phyloP scores from a whole-genome alignment of 805 yeast species.

The Candida insectorum region DNA sequence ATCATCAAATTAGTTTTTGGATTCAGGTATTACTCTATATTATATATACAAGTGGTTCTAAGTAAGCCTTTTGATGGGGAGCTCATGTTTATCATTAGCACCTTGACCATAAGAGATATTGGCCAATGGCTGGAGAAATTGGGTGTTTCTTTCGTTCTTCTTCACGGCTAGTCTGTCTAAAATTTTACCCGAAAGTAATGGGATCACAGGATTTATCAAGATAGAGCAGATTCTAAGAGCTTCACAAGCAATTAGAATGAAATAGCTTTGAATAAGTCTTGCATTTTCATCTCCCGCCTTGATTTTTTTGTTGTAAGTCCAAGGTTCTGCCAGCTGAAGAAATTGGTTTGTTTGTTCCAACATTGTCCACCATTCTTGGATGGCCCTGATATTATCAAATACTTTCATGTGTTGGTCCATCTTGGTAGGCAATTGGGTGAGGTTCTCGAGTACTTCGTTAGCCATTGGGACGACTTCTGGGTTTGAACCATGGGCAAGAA shows the following conservation, averaged over 20 bases:
- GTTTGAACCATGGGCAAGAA: conserved; percentile 11
- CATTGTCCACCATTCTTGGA: conserved; percentile 56
- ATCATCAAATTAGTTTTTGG: too few species aligned
- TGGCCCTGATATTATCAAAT: conserved; percentile 55
- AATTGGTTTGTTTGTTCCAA: conserved; percentile 60
- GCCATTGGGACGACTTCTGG: conserved; percentile 12
- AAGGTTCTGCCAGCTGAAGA: conserved; percentile 71
- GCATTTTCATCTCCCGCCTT: conserved; percentile 15
- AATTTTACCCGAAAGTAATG: conserved; percentile 53
- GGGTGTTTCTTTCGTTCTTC: conserved; percentile 34
- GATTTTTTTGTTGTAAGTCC: conserved; percentile 48
- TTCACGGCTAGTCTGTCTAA: conserved; percentile 64
- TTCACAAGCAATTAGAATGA: conserved; percentile 68
- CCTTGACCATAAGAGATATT: conserved; percentile 61
- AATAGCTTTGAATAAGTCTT: conserved; percentile 36
- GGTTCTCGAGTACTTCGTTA: conserved; percentile 21
- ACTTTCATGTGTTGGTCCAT: conserved; percentile 43
- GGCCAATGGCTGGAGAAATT: conserved; percentile 49
- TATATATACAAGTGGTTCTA: too few species aligned
- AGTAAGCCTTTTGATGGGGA: conserved; percentile 47
- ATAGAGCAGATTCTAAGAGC: conserved; percentile 65
- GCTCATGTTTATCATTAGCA: conserved; percentile 49
- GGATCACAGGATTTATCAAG: conserved; percentile 69
- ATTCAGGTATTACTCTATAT: too few species aligned
- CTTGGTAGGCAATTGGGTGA: conserved; percentile 30